Conservation (phyloP, 2,329 filamentous ascomycete genomes). For the Penicillium sp. region DNA sequence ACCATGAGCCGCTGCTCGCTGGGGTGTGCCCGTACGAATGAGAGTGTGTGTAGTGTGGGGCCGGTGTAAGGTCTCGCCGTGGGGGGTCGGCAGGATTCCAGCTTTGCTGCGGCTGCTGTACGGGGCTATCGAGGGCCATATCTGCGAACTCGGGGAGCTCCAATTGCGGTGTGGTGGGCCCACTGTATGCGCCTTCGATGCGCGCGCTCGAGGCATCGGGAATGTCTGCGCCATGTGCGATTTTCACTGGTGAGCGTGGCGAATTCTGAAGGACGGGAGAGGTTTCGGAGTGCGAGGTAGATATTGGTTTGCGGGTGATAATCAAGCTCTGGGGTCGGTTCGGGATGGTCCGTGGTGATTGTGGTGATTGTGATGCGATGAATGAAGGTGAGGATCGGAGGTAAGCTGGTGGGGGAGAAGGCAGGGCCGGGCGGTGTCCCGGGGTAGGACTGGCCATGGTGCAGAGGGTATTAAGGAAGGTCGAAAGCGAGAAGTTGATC, state of each 20-base stretch:
- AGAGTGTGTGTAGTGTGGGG: conserved; percentile 12
- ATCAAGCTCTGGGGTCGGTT: conserved; percentile 19
- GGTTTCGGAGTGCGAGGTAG: conserved; percentile 17
- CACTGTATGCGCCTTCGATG: conserved; percentile 28
- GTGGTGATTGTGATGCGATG: conserved; percentile 18
- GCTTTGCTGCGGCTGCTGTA: conserved; percentile 16
- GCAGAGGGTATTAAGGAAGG: background rate
- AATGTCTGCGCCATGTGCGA: conserved; percentile 28
- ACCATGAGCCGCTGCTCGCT: conserved; percentile 38
- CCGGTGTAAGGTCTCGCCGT: conserved; percentile 25
- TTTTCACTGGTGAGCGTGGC: conserved; percentile 35
- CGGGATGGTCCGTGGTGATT: conserved; percentile 25
- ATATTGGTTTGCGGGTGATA: conserved; percentile 28
- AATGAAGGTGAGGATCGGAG: conserved; percentile 39
- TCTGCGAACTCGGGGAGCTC: conserved; percentile 27
- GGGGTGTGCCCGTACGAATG: conserved; percentile 32
- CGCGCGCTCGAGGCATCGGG: conserved; percentile 29
- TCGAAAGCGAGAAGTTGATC: background rate
- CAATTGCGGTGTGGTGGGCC: conserved; percentile 22
- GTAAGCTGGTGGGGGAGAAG: conserved; percentile 46
- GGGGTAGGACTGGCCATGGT: conserved; percentile 31
- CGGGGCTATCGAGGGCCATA: conserved; percentile 27
- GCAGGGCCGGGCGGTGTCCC: conserved; percentile 29
- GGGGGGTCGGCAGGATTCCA: conserved; percentile 24
- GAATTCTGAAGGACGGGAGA: conserved; percentile 30